Conservation (phyloP, 2,329 filamentous ascomycete species). For the Colletotrichum sp. region DNA sequence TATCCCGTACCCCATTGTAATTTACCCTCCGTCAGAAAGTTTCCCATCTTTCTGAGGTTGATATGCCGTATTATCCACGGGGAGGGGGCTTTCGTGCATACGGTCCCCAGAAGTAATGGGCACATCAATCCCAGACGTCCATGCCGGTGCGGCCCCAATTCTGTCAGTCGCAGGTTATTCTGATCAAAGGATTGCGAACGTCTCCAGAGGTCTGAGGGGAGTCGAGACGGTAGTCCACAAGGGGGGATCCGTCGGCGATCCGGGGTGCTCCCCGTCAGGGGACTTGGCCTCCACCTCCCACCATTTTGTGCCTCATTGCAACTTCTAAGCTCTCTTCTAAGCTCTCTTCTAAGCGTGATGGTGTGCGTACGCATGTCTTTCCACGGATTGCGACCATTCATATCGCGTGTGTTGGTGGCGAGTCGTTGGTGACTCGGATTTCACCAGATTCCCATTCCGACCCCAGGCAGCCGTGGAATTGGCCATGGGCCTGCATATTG, state of each 20-base stretch:
- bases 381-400: background rate
- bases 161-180: background rate
- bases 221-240: background rate
- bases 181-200: background rate
- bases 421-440: background rate
- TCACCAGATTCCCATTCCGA: background rate
- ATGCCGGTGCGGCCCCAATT: background rate
- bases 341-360: background rate
- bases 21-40: background rate
- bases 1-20: background rate
- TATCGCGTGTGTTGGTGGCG: background rate
- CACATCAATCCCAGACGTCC: background rate
- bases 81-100: background rate
- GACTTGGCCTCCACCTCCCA: background rate
- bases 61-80: background rate
- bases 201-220: background rate
- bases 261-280: background rate
- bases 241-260: conserved; percentile 2
- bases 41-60: background rate
- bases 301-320: background rate
- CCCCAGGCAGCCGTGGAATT: background rate
- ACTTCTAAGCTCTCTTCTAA: background rate
- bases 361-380: background rate
- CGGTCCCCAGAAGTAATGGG: background rate
- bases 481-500: background rate